Evolutionary conservation across 495 filamentous ascomycete genomes (phyloP).

Genomic region (Aspergillus indologenus): DNA sequence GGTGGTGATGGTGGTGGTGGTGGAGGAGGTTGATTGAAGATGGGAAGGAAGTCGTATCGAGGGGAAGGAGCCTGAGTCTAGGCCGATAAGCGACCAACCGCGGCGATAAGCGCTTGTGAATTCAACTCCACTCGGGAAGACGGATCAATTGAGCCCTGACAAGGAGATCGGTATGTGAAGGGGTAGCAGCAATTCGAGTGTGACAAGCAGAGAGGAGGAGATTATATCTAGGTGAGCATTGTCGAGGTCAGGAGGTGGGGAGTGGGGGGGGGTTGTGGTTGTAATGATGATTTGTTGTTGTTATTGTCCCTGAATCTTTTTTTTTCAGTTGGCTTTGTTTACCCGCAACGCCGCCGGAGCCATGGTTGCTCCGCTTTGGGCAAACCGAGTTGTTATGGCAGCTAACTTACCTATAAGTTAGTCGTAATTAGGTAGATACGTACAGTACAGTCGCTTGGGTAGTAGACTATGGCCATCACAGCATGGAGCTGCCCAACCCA

Average conservation of each 20-base stretch:
- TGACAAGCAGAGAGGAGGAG: not conserved
- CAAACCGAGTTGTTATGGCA: slow-evolving; percentile 15
- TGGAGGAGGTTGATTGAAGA: not conserved
- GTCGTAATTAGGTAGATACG: too few species aligned
- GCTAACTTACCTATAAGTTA: not conserved
- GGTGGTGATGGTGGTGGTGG: not conserved
- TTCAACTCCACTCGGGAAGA: not conserved
- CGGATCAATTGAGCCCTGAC: not conserved
- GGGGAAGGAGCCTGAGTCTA: slow-evolving; percentile 6
- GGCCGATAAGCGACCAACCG: slow-evolving; percentile 24
- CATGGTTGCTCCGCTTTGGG: slow-evolving; percentile 15
- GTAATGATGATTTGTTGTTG: not conserved
- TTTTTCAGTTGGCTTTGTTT: slow-evolving; percentile 18
- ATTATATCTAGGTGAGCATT: not conserved
- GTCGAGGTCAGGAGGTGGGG: not conserved
- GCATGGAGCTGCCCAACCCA: not conserved
- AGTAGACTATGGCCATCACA: not conserved
- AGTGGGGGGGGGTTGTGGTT: not conserved
- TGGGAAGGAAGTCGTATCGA: not conserved
- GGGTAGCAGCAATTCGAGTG: not conserved
- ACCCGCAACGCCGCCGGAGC: slow-evolving; percentile 15
- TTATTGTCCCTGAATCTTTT: slow-evolving; percentile 15
- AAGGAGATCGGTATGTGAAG: slow-evolving; percentile 1
- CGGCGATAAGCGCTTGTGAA: slow-evolving; percentile 21
- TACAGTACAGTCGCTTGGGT: too few species aligned